Evolutionary conservation across 768 basidiomycete species (phyloP), one percentile per base, ranked within the genome.

Genomic region (Termitomyces heimii): DNA sequence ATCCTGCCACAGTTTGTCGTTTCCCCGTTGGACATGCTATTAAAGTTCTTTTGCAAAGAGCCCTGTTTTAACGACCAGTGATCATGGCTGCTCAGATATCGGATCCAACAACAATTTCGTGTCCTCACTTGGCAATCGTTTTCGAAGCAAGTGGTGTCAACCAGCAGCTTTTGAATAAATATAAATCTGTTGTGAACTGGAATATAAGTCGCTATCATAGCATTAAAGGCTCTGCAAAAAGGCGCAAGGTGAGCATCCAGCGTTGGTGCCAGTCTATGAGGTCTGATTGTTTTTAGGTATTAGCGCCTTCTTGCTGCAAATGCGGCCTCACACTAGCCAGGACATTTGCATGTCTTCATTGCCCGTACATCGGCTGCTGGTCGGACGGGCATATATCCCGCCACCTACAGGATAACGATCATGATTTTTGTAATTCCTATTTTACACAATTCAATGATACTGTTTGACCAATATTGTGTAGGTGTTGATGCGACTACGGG

Each of bases 401-500:
- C 4, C 92, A 94, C 68, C 72, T 91, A 31, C 75, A 71, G 59
- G 76, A 80, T 20, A 66, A 75, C 1, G 76, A 77, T 0, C 91
- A 94, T 70, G 63, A 66, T 9, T 88, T 91, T 64, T 85, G 91
- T 89, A 52, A 60, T 88, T 80, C 16, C 10, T 22, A 18, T 35
- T 35, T 31, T 20, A 10, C 24, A 10, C 39, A 46, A 28, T 35
- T n/a, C n/a, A 24, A 40, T 24, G 18, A 26, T 42, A 37, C 32
- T 8, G 14, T 40, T 31, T 53, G 20, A 62, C 32, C 43, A 39
- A n/a, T 29, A n/a, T 46, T 37, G 43, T 45, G 8, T 63, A 94
- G 93, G 87, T 64, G 82, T 83, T 28, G 92, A 95, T 67, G 75
- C 82, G 4, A 82, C 81, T 61, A 81, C 85, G 0, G 93, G 94